A percentile compares a stretch with the other conserved stretches of the same genome.
Conservation (phyloP, 768 basidiomycete genomes). For the Boletus rex-veris region DNA sequence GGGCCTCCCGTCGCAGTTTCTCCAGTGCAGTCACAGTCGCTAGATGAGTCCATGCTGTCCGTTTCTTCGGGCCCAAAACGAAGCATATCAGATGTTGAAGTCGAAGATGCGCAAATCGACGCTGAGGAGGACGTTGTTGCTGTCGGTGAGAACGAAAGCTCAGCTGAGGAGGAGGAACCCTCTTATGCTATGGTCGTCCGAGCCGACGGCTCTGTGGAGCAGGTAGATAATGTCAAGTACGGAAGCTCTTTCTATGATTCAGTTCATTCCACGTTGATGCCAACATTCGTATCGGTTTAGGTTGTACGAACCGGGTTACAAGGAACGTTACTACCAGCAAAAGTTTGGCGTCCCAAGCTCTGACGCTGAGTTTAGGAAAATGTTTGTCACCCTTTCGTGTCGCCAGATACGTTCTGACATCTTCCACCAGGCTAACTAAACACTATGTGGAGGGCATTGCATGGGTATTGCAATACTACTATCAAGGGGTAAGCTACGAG, state of each 20-base stretch:
- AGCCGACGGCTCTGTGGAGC: constrained; percentile 89
- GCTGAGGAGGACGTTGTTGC: constrained; percentile 22
- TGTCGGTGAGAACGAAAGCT: constrained; percentile 38
- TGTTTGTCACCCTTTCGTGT: constrained; percentile 45
- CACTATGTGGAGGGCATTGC: constrained; percentile 91
- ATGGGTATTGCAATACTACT: constrained; percentile 98
- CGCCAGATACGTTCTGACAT: constrained; percentile 2
- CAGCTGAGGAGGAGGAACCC: constrained; percentile 47
- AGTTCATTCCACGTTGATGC: background rate
- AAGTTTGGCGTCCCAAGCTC: constrained; percentile 79
- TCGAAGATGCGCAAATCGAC: constrained; percentile 38
- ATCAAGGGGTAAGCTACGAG: constrained; percentile 77
- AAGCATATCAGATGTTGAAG: constrained; percentile 40
- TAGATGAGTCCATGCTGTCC: constrained; percentile 20
- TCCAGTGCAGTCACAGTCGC: constrained; percentile 3
- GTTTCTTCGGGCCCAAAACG: constrained; percentile 41
- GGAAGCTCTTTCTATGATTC: constrained; percentile 27
- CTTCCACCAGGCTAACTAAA: constrained; percentile 58
- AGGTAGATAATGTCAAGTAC: constrained; percentile 89
- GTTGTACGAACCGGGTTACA: constrained; percentile 95
- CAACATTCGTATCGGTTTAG: constrained; percentile 38
- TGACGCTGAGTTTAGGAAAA: constrained; percentile 69
- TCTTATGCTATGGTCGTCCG: constrained; percentile 71
- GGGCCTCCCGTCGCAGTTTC: constrained; percentile 19
- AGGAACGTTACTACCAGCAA: constrained; percentile 88